phyloP scores from a whole-genome alignment of 2,329 filamentous ascomycete species.

The Fusarium sp. region DNA sequence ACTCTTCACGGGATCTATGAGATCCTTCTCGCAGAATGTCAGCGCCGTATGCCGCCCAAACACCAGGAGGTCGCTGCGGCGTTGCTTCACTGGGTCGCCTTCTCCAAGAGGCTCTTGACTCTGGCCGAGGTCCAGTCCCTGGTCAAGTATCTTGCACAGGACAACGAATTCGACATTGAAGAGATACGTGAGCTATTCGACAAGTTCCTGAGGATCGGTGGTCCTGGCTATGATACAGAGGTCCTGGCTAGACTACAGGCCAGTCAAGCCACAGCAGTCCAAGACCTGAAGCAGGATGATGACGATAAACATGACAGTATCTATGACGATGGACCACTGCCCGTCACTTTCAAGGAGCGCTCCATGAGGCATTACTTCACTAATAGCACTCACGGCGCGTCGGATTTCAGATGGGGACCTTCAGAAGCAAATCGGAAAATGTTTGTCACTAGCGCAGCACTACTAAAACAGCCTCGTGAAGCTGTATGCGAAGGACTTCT shows the following conservation, averaged over 20 bases:
- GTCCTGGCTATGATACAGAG: constrained; percentile 41
- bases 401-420: neutral
- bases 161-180: constrained; percentile 40
- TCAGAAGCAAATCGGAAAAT: constrained; percentile 44
- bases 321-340: constrained; percentile 43
- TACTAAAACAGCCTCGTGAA: constrained; percentile 5
- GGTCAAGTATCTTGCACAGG: constrained; percentile 23
- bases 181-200: constrained; percentile 41
- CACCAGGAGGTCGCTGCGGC: constrained; percentile 32
- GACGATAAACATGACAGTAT: constrained; percentile 19
- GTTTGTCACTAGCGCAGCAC: constrained; percentile 27
- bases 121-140: constrained; percentile 40
- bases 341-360: constrained; percentile 45
- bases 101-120: constrained; percentile 34
- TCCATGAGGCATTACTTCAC: constrained; percentile 46
- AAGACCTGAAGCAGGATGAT: constrained; percentile 34
- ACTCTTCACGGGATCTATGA: constrained; percentile 44
- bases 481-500: neutral
- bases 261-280: constrained; percentile 2
- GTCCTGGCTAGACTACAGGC: constrained; percentile 2
- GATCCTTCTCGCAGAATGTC: constrained; percentile 38
- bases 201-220: constrained; percentile 42
- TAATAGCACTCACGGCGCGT: constrained; percentile 5
- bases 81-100: constrained; percentile 46
- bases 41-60: constrained; percentile 32